Base-by-base conservation (phyloP, 371 early-diverging fungal species). In the Rhizopus delemar region DNA sequence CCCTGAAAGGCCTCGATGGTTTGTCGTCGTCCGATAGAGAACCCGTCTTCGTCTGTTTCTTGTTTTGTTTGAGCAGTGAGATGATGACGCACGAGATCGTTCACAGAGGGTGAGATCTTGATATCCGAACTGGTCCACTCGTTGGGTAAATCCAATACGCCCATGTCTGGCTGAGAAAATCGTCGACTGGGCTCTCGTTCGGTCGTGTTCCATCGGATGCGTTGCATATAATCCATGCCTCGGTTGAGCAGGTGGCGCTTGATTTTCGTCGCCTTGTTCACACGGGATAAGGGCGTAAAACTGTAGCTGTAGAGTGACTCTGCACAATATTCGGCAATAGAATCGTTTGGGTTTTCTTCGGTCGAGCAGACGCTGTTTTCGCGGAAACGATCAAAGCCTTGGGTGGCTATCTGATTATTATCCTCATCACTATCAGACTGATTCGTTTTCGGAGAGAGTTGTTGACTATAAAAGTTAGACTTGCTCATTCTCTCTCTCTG, bases 231-330 rank as follows among this genome's bases (percentile, higher is more conserved):
- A 60, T 84, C 85, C 59, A 82, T 74, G 7, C 80, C 81, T 39
- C 79, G 73, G 49, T 63, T 79, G 49, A 83, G 63, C 35, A 72
- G 68, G 53, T 75, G 75, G 29, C 74, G 66, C 39, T 75, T 71
- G 41, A 69, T 77, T 46, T 71, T 76, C 2, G 72, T 65, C 16
- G 70, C 68, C 56, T 65, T 59, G 53, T 65, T 69, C 22, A 77
- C 75, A 22, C 74, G 71, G 15, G 73, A 68, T 7, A 77, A 63
- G 11, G 72, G 74, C 1, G 80, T 77, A 62, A 84, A 84, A n/a
- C 83, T 83, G 59, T 74, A 84, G 29, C 83, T 83, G 52, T 84
- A 82, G 2, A 86, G 53, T 0, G 86, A 84, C 51, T 84, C 80
- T 46, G 78, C 34, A 39, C 68, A 68, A 28, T 68, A 68, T 49